These are phyloP conservation scores for Pythium plurisporium DNA, from an alignment of 352 stramenopile genomes.

Conservation along the genomic window DNA sequence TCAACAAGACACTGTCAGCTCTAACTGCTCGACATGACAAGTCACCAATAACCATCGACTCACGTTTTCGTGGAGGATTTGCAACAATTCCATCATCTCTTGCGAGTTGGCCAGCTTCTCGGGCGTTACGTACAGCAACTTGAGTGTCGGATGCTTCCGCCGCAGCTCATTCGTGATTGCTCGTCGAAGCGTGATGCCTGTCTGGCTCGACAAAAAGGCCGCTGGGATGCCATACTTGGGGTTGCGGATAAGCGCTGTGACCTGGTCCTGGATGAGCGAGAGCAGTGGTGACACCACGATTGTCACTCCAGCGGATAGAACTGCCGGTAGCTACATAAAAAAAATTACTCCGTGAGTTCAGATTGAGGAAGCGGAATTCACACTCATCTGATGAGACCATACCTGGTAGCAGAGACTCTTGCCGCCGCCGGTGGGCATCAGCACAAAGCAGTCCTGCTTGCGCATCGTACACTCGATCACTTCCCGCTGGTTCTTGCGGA, in stretches of 20 bases:
- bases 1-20: neutral
- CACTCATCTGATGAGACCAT: slow-evolving; percentile 8
- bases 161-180: slow-evolving; percentile 81
- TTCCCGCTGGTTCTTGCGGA: slow-evolving; percentile 89
- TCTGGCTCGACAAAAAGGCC: slow-evolving; percentile 76
- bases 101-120: slow-evolving; percentile 88
- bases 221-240: slow-evolving; percentile 53
- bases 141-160: slow-evolving; percentile 60
- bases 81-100: slow-evolving; percentile 66
- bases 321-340: slow-evolving; percentile 33
- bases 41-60: neutral
- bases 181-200: slow-evolving; percentile 49
- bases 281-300: slow-evolving; percentile 93
- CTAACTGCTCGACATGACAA: neutral
- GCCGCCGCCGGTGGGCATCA: slow-evolving; percentile 93
- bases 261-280: slow-evolving; percentile 94
- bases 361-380: neutral
- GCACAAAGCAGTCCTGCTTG: slow-evolving; percentile 89
- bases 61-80: slow-evolving; percentile 45
- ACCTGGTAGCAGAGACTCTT: slow-evolving; percentile 93
- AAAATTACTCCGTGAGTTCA: neutral
- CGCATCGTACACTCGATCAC: slow-evolving; percentile 91
- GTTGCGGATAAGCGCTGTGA: slow-evolving; percentile 74
- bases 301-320: slow-evolving; percentile 76
- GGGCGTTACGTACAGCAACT: slow-evolving; percentile 94